Evolutionary conservation across 371 early-diverging fungal genomes (phyloP), one percentile per base, ranked within the genome.

Genomic region (Fennellomyces sp.): DNA sequence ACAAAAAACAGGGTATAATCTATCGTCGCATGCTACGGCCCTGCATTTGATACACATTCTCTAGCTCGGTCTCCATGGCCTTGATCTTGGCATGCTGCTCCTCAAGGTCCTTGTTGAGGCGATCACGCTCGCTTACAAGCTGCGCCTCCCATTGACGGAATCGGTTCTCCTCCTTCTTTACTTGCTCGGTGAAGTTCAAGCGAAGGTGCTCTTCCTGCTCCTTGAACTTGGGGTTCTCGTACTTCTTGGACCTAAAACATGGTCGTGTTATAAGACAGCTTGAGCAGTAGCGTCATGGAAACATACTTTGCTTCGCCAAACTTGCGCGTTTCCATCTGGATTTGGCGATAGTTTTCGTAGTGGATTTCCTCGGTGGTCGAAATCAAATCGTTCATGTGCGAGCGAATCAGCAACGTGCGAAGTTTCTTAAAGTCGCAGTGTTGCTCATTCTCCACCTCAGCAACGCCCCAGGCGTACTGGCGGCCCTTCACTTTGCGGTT

Each of bases 71-170:
- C 76, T 96, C 96, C 67, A 97, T 84, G 63, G 86, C 83, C 83
- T 96, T 96, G 68, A 97, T 93, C 31, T 87, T 86, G 70, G 87
- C 87, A 76, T 97, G 97, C 72, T 96, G 94, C 51, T 88, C 85
- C 75, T 98, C 99, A 61, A 98, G 85, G 62, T 98, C 97, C 74
- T 96, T 93, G 84, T 97, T 97, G 57, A 98, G 84, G 60, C 97
- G 91, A 77, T 97, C 97, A 56, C 99, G 89, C 76, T 98, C 99
- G 61, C 91, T 88, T 75, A 97, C 95, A 38, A 98, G 85, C 73
- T 94, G 73, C 13, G 57, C 56, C 75, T 97, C 98, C 98, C 98
- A 98, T 70, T 91, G 88, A 69, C 97, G 87, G 88, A 98, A 98
- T 52, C 97, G 77, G 70, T 86, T 87, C 83, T 98, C 98, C 77